A percentile compares a stretch with the other conserved stretches of the same genome.
Conservation (phyloP, 805 yeast genomes). For the Yarrowia phangngaensis region DNA sequence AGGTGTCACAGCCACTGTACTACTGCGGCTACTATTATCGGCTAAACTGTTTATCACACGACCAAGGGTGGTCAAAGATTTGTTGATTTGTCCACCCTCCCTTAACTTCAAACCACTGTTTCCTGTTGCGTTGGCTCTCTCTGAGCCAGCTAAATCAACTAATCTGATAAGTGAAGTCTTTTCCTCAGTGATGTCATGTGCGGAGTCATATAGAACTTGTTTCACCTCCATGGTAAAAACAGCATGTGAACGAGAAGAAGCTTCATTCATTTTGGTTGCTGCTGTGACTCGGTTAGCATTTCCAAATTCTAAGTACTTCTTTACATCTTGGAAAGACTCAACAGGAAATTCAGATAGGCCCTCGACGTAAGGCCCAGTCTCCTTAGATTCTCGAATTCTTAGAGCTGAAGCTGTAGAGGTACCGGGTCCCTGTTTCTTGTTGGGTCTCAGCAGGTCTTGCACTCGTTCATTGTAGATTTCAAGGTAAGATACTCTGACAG, state of each 20-base stretch:
- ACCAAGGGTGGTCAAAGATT: constrained; percentile 73
- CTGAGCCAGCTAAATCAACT: constrained; percentile 83
- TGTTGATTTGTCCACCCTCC: constrained; percentile 76
- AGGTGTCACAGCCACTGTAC: constrained; percentile 46
- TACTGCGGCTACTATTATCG: constrained; percentile 33
- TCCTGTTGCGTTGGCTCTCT: constrained; percentile 60
- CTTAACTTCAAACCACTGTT: constrained; percentile 54
- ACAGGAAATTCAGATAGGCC: constrained; percentile 54
- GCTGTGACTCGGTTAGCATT: constrained; percentile 61
- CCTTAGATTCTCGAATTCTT: constrained; percentile 61
- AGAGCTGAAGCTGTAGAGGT: constrained; percentile 36
- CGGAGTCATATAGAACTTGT: constrained; percentile 48
- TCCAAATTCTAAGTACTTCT: constrained; percentile 49
- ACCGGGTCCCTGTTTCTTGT: constrained; percentile 9
- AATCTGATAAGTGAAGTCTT: constrained; percentile 59
- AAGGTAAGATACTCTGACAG: constrained; percentile 56
- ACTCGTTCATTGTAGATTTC: constrained; percentile 79
- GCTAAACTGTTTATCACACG: constrained; percentile 57
- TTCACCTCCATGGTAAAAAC: constrained; percentile 60
- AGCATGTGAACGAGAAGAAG: constrained; percentile 78
- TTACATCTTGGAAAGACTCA: constrained; percentile 49
- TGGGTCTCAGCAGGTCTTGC: constrained; percentile 51
- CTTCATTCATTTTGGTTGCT: constrained; percentile 65
- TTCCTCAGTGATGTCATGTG: constrained; percentile 42
- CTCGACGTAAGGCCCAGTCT: constrained; percentile 70